Base-by-base conservation (phyloP, 257 asterid species). In the Solanum peruvianum region DNA sequence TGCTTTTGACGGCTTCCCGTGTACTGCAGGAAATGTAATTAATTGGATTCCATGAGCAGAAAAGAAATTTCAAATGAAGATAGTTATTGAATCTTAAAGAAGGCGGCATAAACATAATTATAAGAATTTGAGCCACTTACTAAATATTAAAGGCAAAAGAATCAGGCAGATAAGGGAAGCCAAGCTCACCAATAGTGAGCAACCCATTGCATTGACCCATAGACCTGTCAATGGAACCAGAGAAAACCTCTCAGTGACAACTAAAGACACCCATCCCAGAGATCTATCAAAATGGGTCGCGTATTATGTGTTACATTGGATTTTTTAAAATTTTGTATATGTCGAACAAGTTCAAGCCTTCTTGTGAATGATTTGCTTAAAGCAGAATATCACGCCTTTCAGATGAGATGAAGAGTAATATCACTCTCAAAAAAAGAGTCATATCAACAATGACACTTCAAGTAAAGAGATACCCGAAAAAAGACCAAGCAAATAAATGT, bases 171-270 rank as follows among this genome's bases (percentile, higher is more conserved):
- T 92, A 86, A 97, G 98, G 33, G 99, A 97, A 88, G 99, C 98
- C 94, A 97, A 86, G 98, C 99, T 97, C 93, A 97, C 99, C 95
- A 97, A 91, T 70, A 97, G 94, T 39, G 99, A 97, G 92, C 99
- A 97, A 62, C 94, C 94, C 98, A 97, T 96, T 73, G 99, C 99
- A 87, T 90, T 88, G 91, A 93, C 82, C 99, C 99, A 97, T 60
- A 97, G 98, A 66, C 95, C 99, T 97, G 92, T 41, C 87, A 87
- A 88, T 49, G 80, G 86, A 87, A 42, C 88, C 84, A 86, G 39
- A 85, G 41, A 49, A 67, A 87, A 85, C 21, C 20, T 31, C 69
- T 47, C 69, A 81, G 69, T 81, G n/a, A 45, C 70, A 88, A 44
- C 6, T 77, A 88, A 29, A 14, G 71, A 37, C 69, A 41, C 23